Base-by-base conservation (phyloP, 352 stramenopile genomes). In the Globisporangium uncinulatum region DNA sequence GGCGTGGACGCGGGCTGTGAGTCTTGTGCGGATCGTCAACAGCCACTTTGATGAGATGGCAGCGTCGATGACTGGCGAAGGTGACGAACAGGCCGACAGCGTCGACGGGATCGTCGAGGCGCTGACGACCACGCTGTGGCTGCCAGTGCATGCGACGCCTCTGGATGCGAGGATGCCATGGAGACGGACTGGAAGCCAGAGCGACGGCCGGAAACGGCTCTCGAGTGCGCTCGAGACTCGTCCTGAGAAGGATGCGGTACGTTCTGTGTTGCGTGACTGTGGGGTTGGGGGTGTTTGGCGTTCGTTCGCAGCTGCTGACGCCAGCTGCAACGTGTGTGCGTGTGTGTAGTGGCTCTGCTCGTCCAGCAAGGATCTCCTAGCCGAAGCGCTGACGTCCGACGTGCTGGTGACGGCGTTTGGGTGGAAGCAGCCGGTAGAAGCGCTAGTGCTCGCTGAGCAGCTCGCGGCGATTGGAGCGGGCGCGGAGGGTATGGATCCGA, bases 11-110 rank as follows among this genome's bases (percentile, higher is more conserved):
- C 87, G 87, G 47, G 71, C 80, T 0, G 51, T 69, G 24, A 89
- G 73, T 45, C 63, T 92, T 51, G 45, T 92, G 37, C 73, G 65
- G 41, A 72, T 92, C 31, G 76, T 86, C n/a, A 92, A 90, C 59
- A 79, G 76, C 29, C 76, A 86, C 47, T 90, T 92, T 55, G 83
- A 92, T 61, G 57, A 65, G 10, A 86, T 92, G 74, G 66, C 67
- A 34, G 13, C 17, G 32, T 52, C 55, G 39, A 0, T 47, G 67
- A 43, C 41, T 44, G 55, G 56, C 46, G 53, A 54, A 58, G 39
- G 17, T 3, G 57, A 36, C 32, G 52, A 55, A 31, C 57, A 34
- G 32, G 13, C 50, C 5, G 54, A 45, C 43, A 60, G 59, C 39
- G 61, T 74, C 9, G 51, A 62, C 13, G 53, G 58, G 42, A 70